Conservation (phyloP, 495 filamentous ascomycete species). For the Tuber brumale region DNA sequence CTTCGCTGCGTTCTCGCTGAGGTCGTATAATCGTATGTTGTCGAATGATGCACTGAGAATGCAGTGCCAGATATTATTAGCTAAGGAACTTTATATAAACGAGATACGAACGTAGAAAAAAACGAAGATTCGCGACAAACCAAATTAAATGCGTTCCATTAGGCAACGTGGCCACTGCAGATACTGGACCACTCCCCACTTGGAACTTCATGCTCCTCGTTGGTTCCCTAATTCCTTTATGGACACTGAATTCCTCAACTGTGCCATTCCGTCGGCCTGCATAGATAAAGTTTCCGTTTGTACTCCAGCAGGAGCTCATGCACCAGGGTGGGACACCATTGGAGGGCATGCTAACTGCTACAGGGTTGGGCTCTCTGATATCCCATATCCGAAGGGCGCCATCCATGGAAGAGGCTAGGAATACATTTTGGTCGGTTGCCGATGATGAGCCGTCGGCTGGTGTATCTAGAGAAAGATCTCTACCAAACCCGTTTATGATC, state of each 20-base stretch:
- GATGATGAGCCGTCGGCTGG: slow-evolving; percentile 8
- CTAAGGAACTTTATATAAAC: slow-evolving; percentile 6
- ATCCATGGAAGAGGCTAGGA: slow-evolving; percentile 80
- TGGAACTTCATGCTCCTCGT: slow-evolving; percentile 83
- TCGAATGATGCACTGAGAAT: slow-evolving; percentile 72
- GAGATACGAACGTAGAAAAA: not conserved
- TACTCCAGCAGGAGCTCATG: slow-evolving; percentile 96
- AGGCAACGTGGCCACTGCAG: slow-evolving; percentile 77
- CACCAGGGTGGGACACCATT: slow-evolving; percentile 83
- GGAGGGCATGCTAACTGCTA: no score
- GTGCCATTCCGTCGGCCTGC: slow-evolving; percentile 87
- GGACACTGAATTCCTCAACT: slow-evolving; percentile 87
- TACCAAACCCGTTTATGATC: slow-evolving; percentile 54
- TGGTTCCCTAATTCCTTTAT: slow-evolving; percentile 66
- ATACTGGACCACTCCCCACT: slow-evolving; percentile 79
- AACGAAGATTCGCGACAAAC: slow-evolving; percentile 46
- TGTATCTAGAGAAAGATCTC: slow-evolving; percentile 3
- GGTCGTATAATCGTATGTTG: slow-evolving; percentile 85
- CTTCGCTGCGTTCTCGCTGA: slow-evolving; percentile 61
- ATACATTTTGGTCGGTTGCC: slow-evolving; percentile 50
- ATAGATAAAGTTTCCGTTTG: slow-evolving; percentile 92
- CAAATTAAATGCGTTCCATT: slow-evolving; percentile 91
- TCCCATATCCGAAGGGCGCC: slow-evolving; percentile 90
- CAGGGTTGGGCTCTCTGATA: slow-evolving; percentile 63
- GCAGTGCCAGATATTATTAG: not conserved